phyloP scores from a whole-genome alignment of 2,329 filamentous ascomycete species.

The Diaporthe caulivora region DNA sequence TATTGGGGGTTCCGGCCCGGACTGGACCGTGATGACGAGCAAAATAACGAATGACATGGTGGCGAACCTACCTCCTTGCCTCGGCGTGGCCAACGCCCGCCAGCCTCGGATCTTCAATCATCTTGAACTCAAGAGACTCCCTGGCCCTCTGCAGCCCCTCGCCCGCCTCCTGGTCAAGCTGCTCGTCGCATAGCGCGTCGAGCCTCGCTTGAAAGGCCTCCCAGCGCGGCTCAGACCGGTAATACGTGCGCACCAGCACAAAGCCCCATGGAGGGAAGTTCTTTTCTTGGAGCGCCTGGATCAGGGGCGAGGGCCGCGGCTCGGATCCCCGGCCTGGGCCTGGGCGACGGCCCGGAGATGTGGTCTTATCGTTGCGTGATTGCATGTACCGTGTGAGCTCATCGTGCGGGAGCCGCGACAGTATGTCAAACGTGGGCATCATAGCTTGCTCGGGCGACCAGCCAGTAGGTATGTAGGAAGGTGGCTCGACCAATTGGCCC shows the following conservation, averaged over 20 bases:
- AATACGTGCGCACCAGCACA: slow-evolving; percentile 1
- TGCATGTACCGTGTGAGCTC: slow-evolving; percentile 5
- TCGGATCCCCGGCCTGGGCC: not conserved
- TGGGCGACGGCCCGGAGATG: not conserved
- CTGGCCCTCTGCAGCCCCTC: not conserved
- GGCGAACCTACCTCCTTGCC: slow-evolving; percentile 4
- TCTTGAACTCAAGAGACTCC: slow-evolving; percentile 9
- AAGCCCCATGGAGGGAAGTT: not conserved
- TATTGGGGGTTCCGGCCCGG: not conserved
- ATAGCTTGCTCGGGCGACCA: not conserved
- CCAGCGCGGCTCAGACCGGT: not conserved
- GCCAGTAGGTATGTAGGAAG: not conserved
- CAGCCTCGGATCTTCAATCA: slow-evolving; percentile 5
- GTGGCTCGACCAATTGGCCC: not conserved
- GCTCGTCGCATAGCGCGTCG: not conserved
- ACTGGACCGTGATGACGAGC: not conserved
- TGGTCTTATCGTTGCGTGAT: slow-evolving; percentile 7
- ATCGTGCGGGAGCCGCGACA: slow-evolving; percentile 8
- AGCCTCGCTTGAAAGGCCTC: slow-evolving; percentile 3
- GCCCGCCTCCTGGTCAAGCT: not conserved
- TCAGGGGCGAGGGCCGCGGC: not conserved
- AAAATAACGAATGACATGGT: not conserved
- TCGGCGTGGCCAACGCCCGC: not conserved
- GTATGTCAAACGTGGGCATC: slow-evolving; percentile 8
- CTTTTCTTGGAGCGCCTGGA: slow-evolving; percentile 5